Evolutionary conservation across 441 rosid genomes (phyloP).

Genomic region (Euphorbia celastroides): DNA sequence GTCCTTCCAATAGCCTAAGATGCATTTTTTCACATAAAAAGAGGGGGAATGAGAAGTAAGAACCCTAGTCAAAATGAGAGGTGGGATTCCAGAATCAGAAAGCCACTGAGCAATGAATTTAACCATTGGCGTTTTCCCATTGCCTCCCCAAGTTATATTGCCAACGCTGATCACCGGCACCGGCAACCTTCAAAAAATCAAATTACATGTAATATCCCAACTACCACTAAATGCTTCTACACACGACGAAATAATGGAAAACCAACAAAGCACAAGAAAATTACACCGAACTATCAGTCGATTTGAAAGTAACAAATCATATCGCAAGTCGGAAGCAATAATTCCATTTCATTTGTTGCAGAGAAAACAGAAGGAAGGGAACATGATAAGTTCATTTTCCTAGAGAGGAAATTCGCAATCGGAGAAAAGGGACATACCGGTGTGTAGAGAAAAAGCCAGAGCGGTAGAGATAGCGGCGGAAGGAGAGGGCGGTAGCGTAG

Average conservation of each 20-base stretch:
- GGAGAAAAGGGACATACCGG: slow-evolving; percentile 30
- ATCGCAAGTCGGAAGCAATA: neutral
- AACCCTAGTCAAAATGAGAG: slow-evolving; percentile 84
- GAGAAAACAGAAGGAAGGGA: neutral
- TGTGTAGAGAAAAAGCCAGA: slow-evolving; percentile 37
- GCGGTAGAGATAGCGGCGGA: slow-evolving; percentile 53
- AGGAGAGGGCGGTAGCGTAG: slow-evolving; percentile 41
- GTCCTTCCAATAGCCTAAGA: neutral
- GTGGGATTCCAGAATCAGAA: slow-evolving; percentile 53
- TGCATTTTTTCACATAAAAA: neutral
- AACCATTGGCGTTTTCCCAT: slow-evolving; percentile 93
- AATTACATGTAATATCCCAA: neutral
- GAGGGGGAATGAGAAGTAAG: neutral
- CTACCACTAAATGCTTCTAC: neutral
- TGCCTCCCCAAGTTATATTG: slow-evolving; percentile 92
- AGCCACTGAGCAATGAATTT: slow-evolving; percentile 52
- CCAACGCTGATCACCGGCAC: slow-evolving; percentile 90
- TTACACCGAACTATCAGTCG: neutral
- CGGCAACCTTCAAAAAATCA: slow-evolving; percentile 46
- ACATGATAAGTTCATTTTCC: neutral
- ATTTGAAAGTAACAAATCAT: neutral
- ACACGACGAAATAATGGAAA: neutral
- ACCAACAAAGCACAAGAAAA: neutral
- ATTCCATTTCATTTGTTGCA: neutral
- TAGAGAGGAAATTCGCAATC: neutral